These are phyloP conservation scores for Orbilia blumenaviensis DNA, from an alignment of 2,329 filamentous ascomycete genomes.

Conservation along the genomic window DNA sequence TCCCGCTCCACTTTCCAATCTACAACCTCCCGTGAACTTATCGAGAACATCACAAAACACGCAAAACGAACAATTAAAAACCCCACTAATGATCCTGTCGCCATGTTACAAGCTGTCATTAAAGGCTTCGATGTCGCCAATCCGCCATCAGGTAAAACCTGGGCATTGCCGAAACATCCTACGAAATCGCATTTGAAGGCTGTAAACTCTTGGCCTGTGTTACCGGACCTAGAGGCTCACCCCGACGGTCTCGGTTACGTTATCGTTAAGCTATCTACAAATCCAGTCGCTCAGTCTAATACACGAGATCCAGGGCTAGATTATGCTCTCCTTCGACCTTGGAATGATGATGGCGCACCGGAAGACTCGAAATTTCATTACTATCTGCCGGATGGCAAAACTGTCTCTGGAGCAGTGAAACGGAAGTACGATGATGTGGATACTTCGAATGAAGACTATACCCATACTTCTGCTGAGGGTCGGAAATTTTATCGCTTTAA, in stretches of 20 bases:
- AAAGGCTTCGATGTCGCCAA: conserved; percentile 69
- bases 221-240: conserved; percentile 75
- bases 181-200: conserved; percentile 63
- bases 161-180: conserved; percentile 58
- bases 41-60: conserved; percentile 63
- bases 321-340: conserved; percentile 70
- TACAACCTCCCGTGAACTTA: conserved; percentile 66
- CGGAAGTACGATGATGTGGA: conserved; percentile 69
- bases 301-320: conserved; percentile 68
- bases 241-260: conserved; percentile 75
- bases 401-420: conserved; percentile 68
- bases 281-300: conserved; percentile 68
- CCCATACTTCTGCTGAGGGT: conserved; percentile 63
- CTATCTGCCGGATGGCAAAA: conserved; percentile 67
- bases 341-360: conserved; percentile 68
- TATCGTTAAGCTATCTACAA: conserved; percentile 74
- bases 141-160: conserved; percentile 60
- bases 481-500: conserved; percentile 70
- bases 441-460: conserved; percentile 67
- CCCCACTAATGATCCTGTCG: conserved; percentile 64
- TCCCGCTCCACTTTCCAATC: conserved; percentile 66
- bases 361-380: conserved; percentile 71
- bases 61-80: conserved; percentile 62
- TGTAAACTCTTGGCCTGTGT: conserved; percentile 69
- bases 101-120: conserved; percentile 65